Evolutionary conservation across 805 yeast species (phyloP).

Genomic region (Saturnispora quitensis): DNA sequence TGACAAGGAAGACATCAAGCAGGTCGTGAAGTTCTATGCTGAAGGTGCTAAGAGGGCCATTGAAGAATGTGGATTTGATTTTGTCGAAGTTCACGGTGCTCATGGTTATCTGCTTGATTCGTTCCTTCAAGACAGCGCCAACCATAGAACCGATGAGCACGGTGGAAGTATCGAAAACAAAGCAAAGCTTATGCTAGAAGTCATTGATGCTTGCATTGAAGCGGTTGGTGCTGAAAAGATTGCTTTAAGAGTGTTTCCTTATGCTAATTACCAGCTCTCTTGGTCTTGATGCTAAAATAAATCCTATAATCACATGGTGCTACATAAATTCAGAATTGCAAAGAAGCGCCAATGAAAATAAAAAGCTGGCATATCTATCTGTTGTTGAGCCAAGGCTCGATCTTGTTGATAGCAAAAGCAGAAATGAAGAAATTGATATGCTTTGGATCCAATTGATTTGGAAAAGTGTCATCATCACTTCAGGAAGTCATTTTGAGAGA

Average conservation of each 20-base stretch:
- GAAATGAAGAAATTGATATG: slow-evolving; percentile 6
- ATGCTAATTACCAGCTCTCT: slow-evolving; percentile 31
- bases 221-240: slow-evolving; percentile 44
- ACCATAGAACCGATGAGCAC: slow-evolving; percentile 33
- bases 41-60: slow-evolving; percentile 35
- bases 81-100: slow-evolving; percentile 35
- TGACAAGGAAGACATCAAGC: slow-evolving; percentile 34
- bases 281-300: slow-evolving; percentile 28
- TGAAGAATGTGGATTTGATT: slow-evolving; percentile 31
- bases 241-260: slow-evolving; percentile 44
- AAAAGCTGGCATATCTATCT: slow-evolving; percentile 19
- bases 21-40: slow-evolving; percentile 33
- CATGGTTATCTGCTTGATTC: slow-evolving; percentile 33
- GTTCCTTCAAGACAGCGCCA: slow-evolving; percentile 29
- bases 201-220: slow-evolving; percentile 40
- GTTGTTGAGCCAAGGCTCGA: slow-evolving; percentile 67
- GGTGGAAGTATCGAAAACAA: slow-evolving; percentile 38
- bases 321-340: slow-evolving; percentile 31
- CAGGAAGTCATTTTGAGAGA: too few species aligned
- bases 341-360: slow-evolving; percentile 22
- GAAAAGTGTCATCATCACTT: slow-evolving; percentile 21
- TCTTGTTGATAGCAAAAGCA: slow-evolving; percentile 23
- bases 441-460: slow-evolving; percentile 13
- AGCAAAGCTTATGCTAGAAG: slow-evolving; percentile 34
- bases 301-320: slow-evolving; percentile 29